Base-by-base conservation (phyloP, 1,139 yeast species). In the Zygoascus sp. region DNA sequence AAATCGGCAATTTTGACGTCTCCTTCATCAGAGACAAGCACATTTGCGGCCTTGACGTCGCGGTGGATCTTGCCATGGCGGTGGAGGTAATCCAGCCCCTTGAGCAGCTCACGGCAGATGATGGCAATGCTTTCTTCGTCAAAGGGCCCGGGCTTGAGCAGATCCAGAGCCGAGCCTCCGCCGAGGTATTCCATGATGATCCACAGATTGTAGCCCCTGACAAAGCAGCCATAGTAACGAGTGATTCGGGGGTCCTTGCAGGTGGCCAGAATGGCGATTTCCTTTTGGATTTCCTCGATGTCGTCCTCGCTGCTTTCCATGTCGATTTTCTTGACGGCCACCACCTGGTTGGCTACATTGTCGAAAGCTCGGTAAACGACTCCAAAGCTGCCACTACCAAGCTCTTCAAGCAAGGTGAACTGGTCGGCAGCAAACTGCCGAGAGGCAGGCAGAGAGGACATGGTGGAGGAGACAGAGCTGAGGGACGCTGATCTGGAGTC, bases 1-100 rank as follows among this genome's bases (percentile, higher is more conserved):
- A 92, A 92, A 66, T 94, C 99, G 2, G 97, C 96, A 47, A 92
- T 74, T 61, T 92, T 92, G 22, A 90, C 92, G n/a, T 77, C 81
- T 0, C 96, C 96, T 7, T 65, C 62, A 11, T 72, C 70, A 38
- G 82, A 79, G n/a, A 88, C 63, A 28, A 88, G 67, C 15, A 88
- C 77, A 59, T 88, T 88, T 35, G 94, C 96, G 0, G 94, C 87
- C 64, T 88, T 88, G 54, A 88, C 76, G 63, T 88, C 96, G 32
- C 96, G 72, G 61, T 88, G 96, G 45, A 88, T 87, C 63, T 86
- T 84, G 21, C 92, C 89, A 53, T 80, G 85, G 20, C 70, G 70
- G 61, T 88, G 96, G 47, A 88, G 68, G 61, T 88, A 88, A 9
- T 71, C 71, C 45, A 88, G 69, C 0, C 95, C 96, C 15, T 71